Conservation (phyloP, 192 early-diverging fungal genomes). For the Coemansia sp. region DNA sequence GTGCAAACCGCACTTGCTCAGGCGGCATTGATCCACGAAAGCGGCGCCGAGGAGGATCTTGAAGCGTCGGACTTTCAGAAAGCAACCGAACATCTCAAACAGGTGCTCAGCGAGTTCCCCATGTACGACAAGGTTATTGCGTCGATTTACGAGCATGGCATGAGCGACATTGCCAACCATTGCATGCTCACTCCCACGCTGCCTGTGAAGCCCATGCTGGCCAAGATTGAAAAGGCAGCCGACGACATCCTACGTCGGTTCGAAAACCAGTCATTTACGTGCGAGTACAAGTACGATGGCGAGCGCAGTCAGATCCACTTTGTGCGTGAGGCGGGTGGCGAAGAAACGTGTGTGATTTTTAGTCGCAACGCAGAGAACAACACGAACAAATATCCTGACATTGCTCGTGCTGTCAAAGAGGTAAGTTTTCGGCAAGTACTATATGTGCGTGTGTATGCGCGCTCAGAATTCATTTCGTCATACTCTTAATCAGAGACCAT, state of each 20-base stretch:
- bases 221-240: constrained; percentile 94
- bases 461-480: neutral
- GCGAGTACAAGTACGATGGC: constrained; percentile 99
- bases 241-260: constrained; percentile 93
- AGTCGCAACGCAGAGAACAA: constrained; percentile 96
- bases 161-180: constrained; percentile 62
- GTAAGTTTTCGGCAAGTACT: constrained; percentile 41
- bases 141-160: constrained; percentile 72
- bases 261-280: constrained; percentile 88
- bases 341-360: constrained; percentile 67
- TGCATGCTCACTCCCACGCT: constrained; percentile 94
- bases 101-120: constrained; percentile 80
- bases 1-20: constrained; percentile 87
- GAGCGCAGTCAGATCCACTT: constrained; percentile 94
- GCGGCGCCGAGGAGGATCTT: constrained; percentile 31
- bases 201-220: constrained; percentile 98
- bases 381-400: constrained; percentile 89
- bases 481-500: neutral
- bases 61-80: constrained; percentile 35
- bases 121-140: constrained; percentile 91
- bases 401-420: constrained; percentile 72
- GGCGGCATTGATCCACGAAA: constrained; percentile 62
- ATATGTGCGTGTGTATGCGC: neutral
- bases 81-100: constrained; percentile 57
- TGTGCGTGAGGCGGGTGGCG: constrained; percentile 62